These are phyloP conservation scores for Penicillium canariense DNA, from an alignment of 495 filamentous ascomycete genomes.

Conservation along the genomic window DNA sequence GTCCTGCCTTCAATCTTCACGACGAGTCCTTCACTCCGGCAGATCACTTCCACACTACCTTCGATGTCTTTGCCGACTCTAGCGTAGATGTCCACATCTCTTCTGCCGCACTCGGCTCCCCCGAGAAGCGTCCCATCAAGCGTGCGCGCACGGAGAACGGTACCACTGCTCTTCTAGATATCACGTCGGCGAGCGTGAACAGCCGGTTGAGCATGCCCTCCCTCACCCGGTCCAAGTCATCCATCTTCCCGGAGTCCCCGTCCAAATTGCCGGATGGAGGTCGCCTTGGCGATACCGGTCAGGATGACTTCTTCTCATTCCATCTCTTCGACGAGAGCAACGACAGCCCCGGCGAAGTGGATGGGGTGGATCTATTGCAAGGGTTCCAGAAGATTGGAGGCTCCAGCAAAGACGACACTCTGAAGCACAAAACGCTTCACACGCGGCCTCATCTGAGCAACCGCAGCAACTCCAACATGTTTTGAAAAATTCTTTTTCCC, in stretches of 20 bases:
- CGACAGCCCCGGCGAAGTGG: constrained; percentile 53
- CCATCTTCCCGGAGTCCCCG: constrained; percentile 48
- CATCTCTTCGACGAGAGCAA: constrained; percentile 56
- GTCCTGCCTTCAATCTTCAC: constrained; percentile 70
- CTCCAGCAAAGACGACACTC: constrained; percentile 31
- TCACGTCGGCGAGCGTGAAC: constrained; percentile 54
- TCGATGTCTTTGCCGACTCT: constrained; percentile 73
- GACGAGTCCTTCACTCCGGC: constrained; percentile 50
- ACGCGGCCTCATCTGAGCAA: constrained; percentile 40
- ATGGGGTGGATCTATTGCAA: constrained; percentile 79
- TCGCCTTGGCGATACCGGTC: constrained; percentile 54
- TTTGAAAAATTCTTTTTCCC: constrained; percentile 23
- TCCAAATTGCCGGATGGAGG: constrained; percentile 50
- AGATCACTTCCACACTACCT: constrained; percentile 51
- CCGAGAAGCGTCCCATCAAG: constrained; percentile 69
- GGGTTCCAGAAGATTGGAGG: constrained; percentile 88
- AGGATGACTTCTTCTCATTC: constrained; percentile 62
- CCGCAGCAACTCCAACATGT: constrained; percentile 45
- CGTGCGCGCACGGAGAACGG: constrained; percentile 54
- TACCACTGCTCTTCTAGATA: constrained; percentile 60
- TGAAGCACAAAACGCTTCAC: constrained; percentile 28
- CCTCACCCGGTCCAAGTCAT: constrained; percentile 38
- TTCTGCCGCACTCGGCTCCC: constrained; percentile 64
- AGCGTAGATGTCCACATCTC: constrained; percentile 42
- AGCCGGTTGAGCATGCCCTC: constrained; percentile 43